These are phyloP conservation scores for Ogataea pilisensis DNA, from an alignment of 805 yeast genomes.

Conservation along the genomic window DNA sequence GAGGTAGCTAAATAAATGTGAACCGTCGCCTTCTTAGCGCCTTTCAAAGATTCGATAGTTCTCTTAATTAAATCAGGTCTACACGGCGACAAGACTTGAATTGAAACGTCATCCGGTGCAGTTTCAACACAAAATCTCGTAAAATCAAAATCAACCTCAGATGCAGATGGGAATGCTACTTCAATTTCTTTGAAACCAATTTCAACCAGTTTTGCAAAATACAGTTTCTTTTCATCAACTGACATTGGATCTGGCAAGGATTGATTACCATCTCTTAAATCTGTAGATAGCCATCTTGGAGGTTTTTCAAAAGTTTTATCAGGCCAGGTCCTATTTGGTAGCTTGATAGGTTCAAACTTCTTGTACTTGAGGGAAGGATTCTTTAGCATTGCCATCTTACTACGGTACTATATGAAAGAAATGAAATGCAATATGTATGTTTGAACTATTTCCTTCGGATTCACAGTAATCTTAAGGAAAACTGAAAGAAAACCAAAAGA, in stretches of 20 bases:
- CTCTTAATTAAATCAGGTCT: constrained; percentile 69
- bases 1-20: constrained; percentile 76
- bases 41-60: constrained; percentile 68
- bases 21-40: constrained; percentile 68
- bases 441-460: too few relatives aligned
- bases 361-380: constrained; percentile 64
- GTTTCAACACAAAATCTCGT: constrained; percentile 75
- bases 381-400: constrained; percentile 36
- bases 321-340: constrained; percentile 74
- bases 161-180: constrained; percentile 77
- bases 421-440: too few relatives aligned
- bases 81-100: constrained; percentile 74
- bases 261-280: constrained; percentile 78
- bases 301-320: constrained; percentile 49
- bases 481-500: too few relatives aligned
- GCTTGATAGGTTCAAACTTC: constrained; percentile 46
- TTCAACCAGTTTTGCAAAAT: constrained; percentile 67
- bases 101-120: constrained; percentile 70
- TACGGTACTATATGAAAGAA: too few relatives aligned
- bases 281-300: constrained; percentile 79
- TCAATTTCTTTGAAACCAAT: constrained; percentile 79
- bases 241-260: constrained; percentile 82
- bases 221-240: constrained; percentile 66
- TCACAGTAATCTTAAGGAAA: too few relatives aligned
- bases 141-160: constrained; percentile 79